phyloP scores from a whole-genome alignment of 768 basidiomycete genomes.

The Lactarius pseudohatsudake region DNA sequence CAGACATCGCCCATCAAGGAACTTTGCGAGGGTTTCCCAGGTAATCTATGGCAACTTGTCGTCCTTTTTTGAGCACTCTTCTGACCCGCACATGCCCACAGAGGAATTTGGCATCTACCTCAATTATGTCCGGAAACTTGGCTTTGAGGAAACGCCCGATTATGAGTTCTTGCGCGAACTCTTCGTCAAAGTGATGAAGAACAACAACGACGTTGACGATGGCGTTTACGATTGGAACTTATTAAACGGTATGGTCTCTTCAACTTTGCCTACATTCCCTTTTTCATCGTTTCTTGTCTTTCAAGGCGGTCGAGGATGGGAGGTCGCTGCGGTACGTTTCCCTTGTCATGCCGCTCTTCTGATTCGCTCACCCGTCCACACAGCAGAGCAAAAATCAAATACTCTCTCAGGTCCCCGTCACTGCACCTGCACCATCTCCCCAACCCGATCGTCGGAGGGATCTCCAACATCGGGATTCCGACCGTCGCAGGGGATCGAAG shows the following conservation, averaged over 20 bases:
- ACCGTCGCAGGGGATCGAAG: constrained; percentile 64
- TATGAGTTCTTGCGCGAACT: constrained; percentile 97
- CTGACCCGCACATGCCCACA: constrained; percentile 37
- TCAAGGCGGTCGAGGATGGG: constrained; percentile 91
- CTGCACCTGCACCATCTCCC: constrained; percentile 43
- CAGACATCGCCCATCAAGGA: constrained; percentile 98
- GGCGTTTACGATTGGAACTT: constrained; percentile 96
- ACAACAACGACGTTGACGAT: constrained; percentile 87
- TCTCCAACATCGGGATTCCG: constrained; percentile 51
- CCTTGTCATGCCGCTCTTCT: not conserved
- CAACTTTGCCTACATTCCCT: constrained; percentile 7
- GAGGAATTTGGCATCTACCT: constrained; percentile 99
- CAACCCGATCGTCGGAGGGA: constrained; percentile 59
- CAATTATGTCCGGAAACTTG: constrained; percentile 98
- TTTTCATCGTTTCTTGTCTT: not conserved
- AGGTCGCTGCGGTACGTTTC: constrained; percentile 66
- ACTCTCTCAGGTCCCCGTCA: constrained; percentile 62
- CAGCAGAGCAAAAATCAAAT: constrained; percentile 62
- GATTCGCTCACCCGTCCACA: not conserved
- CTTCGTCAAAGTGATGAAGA: constrained; percentile 92
- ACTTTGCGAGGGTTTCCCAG: constrained; percentile 92
- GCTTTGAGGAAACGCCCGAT: constrained; percentile 98
- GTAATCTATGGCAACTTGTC: constrained; percentile 43
- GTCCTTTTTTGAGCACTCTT: not conserved
- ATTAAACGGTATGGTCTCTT: constrained; percentile 59